A percentile compares a stretch with the other conserved stretches of the same genome.
Conservation (phyloP, 441 rosid species). For the Gossypium davidsonii region DNA sequence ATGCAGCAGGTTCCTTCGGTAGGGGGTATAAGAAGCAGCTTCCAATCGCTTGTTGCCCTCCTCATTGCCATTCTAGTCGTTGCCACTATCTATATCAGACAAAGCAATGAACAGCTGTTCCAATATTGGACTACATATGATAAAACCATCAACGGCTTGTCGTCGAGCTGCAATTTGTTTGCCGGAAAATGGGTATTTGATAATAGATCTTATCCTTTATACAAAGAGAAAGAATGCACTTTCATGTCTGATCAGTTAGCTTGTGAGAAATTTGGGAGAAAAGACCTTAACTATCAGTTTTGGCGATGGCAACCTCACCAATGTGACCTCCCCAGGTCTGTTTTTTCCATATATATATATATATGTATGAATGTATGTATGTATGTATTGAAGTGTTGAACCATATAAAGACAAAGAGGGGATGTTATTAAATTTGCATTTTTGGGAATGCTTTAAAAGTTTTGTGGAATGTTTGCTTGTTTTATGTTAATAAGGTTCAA, state of each 20-base stretch:
- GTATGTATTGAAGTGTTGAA: neutral
- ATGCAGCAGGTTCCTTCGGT: constrained; percentile 17
- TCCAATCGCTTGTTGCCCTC: constrained; percentile 58
- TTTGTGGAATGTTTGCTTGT: constrained; percentile 22
- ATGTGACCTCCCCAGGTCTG: constrained; percentile 58
- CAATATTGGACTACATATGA: constrained; percentile 10
- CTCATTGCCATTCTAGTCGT: constrained; percentile 46
- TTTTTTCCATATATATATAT: neutral
- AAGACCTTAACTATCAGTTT: constrained; percentile 33
- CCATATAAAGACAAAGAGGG: neutral
- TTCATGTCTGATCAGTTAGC: constrained; percentile 61
- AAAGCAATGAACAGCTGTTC: constrained; percentile 18
- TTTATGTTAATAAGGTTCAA: constrained; percentile 52
- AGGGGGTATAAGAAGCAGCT: constrained; percentile 46
- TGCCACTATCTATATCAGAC: constrained; percentile 34
- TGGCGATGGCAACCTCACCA: constrained; percentile 63
- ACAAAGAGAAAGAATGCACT: constrained; percentile 43
- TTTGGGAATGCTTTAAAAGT: constrained; percentile 22
- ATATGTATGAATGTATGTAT: neutral
- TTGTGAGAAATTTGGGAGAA: constrained; percentile 53
- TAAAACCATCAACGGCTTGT: constrained; percentile 12
- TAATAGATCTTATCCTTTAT: constrained; percentile 34
- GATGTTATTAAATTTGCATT: neutral
- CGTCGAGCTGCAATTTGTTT: constrained; percentile 37
- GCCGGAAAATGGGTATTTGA: constrained; percentile 54